A percentile compares a stretch with the other conserved stretches of the same genome.
These are phyloP conservation scores for Phytophthora agathidicida DNA, from an alignment of 352 stramenopile species.

Conservation along the genomic window DNA sequence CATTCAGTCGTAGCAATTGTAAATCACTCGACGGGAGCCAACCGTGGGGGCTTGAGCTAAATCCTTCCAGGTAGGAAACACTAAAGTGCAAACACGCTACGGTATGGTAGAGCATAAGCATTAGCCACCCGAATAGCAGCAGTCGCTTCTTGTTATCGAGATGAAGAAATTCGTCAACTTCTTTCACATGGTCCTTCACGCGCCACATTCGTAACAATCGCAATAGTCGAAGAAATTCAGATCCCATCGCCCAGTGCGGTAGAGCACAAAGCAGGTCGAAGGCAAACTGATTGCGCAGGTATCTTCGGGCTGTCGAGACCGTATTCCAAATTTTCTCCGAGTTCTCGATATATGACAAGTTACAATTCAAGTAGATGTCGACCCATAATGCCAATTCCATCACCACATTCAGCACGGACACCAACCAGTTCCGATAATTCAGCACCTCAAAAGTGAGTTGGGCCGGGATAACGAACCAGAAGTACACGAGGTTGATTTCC, in stretches of 20 bases:
- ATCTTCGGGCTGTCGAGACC: constrained; percentile 33
- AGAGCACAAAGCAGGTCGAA: constrained; percentile 56
- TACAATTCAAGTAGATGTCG: constrained; percentile 65
- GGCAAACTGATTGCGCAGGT: constrained; percentile 35
- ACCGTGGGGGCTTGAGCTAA: constrained; percentile 38
- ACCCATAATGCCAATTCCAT: constrained; percentile 51
- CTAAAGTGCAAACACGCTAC: constrained; percentile 70
- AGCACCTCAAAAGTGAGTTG: constrained; percentile 47
- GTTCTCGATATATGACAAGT: constrained; percentile 54
- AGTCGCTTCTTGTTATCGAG: constrained; percentile 55
- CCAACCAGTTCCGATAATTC: constrained; percentile 31
- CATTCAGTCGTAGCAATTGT: constrained; percentile 42
- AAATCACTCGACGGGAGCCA: constrained; percentile 66
- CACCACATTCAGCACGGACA: constrained; percentile 39
- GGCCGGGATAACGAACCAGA: constrained; percentile 59
- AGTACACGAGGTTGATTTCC: constrained; percentile 56
- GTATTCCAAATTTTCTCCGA: constrained; percentile 70
- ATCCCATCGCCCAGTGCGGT: constrained; percentile 43
- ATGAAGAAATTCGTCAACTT: constrained; percentile 53
- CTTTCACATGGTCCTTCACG: constrained; percentile 41
- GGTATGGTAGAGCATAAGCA: constrained; percentile 65
- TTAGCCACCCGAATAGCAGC: constrained; percentile 52
- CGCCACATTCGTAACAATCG: constrained; percentile 48
- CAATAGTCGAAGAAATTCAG: constrained; percentile 31
- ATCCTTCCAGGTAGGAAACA: constrained; percentile 63